Conservation (phyloP, 2,329 filamentous ascomycete genomes). For the Diaporthe sp. region DNA sequence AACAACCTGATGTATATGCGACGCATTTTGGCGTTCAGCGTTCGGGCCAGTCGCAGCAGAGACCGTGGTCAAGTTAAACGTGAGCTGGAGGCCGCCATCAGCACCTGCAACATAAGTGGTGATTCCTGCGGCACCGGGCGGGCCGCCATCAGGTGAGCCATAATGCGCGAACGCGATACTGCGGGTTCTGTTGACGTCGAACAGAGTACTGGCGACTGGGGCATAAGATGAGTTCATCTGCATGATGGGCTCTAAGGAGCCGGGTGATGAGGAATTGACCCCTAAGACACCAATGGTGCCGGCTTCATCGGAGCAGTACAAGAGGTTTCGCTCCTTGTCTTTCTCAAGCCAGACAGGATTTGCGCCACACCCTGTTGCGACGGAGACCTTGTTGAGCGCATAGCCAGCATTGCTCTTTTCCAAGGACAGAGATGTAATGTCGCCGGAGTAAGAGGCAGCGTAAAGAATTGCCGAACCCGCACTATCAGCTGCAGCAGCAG, state of each 20-base stretch:
- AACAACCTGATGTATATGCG: background rate
- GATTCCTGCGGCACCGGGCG: background rate
- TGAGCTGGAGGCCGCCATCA: background rate
- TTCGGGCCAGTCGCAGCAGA: background rate
- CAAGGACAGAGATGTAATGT: background rate
- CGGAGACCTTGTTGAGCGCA: background rate
- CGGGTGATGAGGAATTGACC: background rate
- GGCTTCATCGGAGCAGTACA: constrained; percentile 20
- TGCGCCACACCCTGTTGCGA: background rate
- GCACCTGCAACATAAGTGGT: background rate
- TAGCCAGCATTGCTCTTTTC: background rate
- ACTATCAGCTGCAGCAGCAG: background rate
- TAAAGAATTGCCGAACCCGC: background rate
- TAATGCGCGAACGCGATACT: background rate
- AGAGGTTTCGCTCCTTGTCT: background rate
- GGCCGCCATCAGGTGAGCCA: background rate
- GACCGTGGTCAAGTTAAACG: background rate
- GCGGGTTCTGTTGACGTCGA: background rate
- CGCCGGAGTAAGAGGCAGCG: constrained; percentile 7
- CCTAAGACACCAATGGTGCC: background rate
- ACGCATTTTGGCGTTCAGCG: background rate
- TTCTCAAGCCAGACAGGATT: constrained; percentile 7
- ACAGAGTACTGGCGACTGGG: background rate
- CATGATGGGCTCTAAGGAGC: background rate
- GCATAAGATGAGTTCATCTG: background rate